phyloP scores from a whole-genome alignment of 768 basidiomycete genomes.

The Tephrocybe sp. region DNA sequence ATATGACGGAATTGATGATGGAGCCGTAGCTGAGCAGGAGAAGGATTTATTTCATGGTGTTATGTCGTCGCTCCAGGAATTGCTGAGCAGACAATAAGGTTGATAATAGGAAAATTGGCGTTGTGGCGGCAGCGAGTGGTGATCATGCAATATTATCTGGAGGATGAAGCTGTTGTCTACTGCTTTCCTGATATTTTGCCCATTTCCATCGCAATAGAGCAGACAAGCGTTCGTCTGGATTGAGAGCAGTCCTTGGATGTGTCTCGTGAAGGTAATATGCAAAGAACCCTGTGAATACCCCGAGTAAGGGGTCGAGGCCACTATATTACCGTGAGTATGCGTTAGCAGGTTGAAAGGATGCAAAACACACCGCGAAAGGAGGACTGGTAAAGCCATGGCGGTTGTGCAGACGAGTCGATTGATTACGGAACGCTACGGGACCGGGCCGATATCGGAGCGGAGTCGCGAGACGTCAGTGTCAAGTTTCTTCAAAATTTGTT shows the following conservation, averaged over 20 bases:
- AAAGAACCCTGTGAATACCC: constrained; percentile 72
- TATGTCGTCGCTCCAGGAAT: constrained; percentile 44
- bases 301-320: constrained; percentile 66
- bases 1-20: constrained; percentile 24
- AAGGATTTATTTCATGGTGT: constrained; percentile 44
- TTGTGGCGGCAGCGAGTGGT: too few relatives aligned
- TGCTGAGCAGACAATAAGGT: constrained; percentile 26
- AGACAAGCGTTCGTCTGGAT: constrained; percentile 50
- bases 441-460: constrained; percentile 11
- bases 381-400: constrained; percentile 41
- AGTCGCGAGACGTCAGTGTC: background rate
- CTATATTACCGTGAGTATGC: constrained; percentile 33
- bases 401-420: too few relatives aligned
- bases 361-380: constrained; percentile 50
- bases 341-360: constrained; percentile 1
- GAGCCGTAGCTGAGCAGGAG: constrained; percentile 35
- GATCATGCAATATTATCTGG: constrained; percentile 32
- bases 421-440: constrained; percentile 12
- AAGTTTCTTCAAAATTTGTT: constrained; percentile 9
- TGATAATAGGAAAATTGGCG: too few relatives aligned
- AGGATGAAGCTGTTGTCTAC: constrained; percentile 35
- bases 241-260: constrained; percentile 69
- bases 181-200: constrained; percentile 39
- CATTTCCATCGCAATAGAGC: constrained; percentile 69
- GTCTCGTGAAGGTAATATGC: constrained; percentile 81